Base-by-base conservation (phyloP, 495 filamentous ascomycete species). In the Cercophora samala region DNA sequence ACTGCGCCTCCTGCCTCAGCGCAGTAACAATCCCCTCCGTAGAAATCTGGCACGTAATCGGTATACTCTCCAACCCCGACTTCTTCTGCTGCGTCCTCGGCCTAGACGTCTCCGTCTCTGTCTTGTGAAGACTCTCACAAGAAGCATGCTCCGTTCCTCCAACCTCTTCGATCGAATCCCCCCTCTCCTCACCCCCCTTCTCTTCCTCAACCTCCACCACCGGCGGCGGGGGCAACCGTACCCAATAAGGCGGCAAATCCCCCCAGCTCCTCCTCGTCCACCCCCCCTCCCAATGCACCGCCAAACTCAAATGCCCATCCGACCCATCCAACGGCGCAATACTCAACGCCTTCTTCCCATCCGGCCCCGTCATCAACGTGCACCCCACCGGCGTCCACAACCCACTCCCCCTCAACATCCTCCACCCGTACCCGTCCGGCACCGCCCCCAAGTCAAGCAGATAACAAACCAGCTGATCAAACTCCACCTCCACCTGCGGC, bases 361-460 rank as follows among this genome's bases (percentile, higher is more conserved):
- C 82, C 0, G 88, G 87, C 3, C 80, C 81, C 42, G 81, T 76
- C 74, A 90, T 79, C 66, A 90, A 70, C 4, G 80, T 74, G 37
- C 87, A 88, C 13, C 87, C 87, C 0, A 81, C 83, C 0, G 88
- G 87, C 18, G 87, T 87, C 88, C 87, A 89, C 5, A 89, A 67
- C 8, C 88, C 87, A 4, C 84, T 84, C 13, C 81, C 80, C 60
- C 86, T 76, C 64, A 90, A 66, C 67, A 88, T 77, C 32, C 81
- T 80, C 79, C 86, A 87, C 1, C 86, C 88, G 26, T 83, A 84
- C 2, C 82, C 69, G 68, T 86, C 82, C 0, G 87, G 87, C 58
- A 87, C 78, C 0, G 86, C 88, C 1, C 88, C 88, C 2, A 88
- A 74, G 72, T 90, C 88, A 8, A 90, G 74, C 52, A 90, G 73